Conservation (phyloP, 345 rosid genomes). For the Eucalyptus regnans region DNA sequence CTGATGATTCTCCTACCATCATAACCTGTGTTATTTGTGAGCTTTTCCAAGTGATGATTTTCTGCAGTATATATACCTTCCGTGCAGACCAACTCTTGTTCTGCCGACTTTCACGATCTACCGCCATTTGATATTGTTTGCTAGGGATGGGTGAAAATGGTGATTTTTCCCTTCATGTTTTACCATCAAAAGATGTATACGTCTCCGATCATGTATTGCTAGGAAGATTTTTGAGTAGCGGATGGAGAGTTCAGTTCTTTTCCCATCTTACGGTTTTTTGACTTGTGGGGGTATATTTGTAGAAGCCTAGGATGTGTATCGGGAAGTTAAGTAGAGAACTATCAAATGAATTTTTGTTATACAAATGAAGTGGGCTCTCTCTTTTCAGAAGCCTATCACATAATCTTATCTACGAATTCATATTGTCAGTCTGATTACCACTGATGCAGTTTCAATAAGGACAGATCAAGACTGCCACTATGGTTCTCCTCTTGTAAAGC, state of each 20-base stretch:
- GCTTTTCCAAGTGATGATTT: background rate
- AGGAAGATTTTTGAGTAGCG: background rate
- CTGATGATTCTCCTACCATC: constrained; percentile 65
- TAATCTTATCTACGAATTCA: background rate
- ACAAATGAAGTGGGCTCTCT: background rate
- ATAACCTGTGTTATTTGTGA: background rate
- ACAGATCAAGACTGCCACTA: background rate
- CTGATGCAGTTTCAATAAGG: background rate
- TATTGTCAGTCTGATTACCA: background rate
- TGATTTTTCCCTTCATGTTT: background rate
- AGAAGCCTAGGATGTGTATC: background rate
- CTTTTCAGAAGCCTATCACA: background rate
- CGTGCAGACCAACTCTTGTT: background rate
- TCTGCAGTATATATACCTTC: background rate
- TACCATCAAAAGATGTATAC: background rate
- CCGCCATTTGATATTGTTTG: background rate
- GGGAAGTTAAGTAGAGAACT: background rate
- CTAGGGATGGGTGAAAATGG: background rate
- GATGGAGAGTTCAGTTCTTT: background rate
- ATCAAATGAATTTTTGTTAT: background rate
- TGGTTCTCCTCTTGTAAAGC: background rate
- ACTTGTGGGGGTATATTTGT: background rate
- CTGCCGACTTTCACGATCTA: background rate
- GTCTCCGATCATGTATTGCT: background rate
- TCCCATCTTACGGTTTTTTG: background rate